Conservation (phyloP, 371 early-diverging fungal species). For the Parasitella parasitica region DNA sequence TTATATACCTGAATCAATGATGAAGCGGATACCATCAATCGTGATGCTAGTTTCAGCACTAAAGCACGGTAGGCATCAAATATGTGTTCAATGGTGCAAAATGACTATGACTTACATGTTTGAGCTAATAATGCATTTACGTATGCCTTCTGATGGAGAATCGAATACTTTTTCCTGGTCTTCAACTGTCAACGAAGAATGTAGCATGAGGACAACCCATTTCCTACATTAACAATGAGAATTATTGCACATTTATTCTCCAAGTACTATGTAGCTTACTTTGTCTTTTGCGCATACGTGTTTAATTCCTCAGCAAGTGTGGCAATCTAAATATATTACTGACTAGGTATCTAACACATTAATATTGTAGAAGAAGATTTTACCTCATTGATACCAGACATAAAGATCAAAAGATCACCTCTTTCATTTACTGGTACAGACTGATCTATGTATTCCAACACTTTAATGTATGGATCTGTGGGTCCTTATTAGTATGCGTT, state of each 20-base stretch:
- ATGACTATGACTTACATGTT: background rate
- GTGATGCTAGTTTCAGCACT: constrained; percentile 98
- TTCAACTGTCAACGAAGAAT: constrained; percentile 52
- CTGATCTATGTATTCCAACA: constrained; percentile 66
- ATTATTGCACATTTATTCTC: background rate
- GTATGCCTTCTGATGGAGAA: constrained; percentile 44
- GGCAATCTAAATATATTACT: constrained; percentile 37
- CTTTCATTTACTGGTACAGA: constrained; percentile 56
- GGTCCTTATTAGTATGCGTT: background rate
- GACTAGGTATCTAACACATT: background rate
- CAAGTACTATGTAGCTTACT: constrained; percentile 7
- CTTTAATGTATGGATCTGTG: constrained; percentile 57
- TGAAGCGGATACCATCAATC: constrained; percentile 94
- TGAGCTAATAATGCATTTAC: constrained; percentile 65
- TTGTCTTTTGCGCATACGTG: constrained; percentile 36
- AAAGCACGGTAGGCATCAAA: background rate
- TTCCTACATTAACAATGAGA: constrained; percentile 24
- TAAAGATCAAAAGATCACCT: constrained; percentile 69
- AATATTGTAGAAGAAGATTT: background rate
- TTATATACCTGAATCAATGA: constrained; percentile 92
- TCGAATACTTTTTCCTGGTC: constrained; percentile 59
- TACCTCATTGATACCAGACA: constrained; percentile 70
- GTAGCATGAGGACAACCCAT: constrained; percentile 60
- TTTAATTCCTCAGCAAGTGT: constrained; percentile 47
- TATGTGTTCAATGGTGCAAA: no score